These are phyloP conservation scores for Acanthamoeba culbertsoni DNA, from an alignment of 208 protist genomes.

Conservation along the genomic window DNA sequence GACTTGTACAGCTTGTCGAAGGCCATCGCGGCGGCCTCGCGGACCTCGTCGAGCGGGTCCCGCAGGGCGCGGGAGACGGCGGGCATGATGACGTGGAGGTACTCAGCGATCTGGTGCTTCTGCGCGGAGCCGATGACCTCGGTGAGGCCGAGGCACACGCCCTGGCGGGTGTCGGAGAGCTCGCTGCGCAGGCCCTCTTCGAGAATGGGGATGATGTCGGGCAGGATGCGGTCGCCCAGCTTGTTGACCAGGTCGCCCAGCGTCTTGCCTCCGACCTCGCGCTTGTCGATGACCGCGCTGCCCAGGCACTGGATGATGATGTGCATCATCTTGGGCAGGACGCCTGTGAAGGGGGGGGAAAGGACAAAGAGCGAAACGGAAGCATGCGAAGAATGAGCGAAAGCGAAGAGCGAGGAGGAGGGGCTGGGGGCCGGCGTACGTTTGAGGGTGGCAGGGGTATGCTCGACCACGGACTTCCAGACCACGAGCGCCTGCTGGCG, in stretches of 20 bases:
- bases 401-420: not conserved
- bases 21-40: conserved; percentile 81
- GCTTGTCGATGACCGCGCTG: conserved; percentile 55
- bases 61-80: conserved; percentile 65
- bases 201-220: conserved; percentile 86
- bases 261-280: conserved; percentile 72
- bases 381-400: not conserved
- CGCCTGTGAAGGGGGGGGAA: not conserved
- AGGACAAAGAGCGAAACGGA: not conserved
- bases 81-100: conserved; percentile 67
- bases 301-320: conserved; percentile 58
- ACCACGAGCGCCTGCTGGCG: conserved; percentile 82
- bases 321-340: conserved; percentile 40
- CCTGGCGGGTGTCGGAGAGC: conserved; percentile 69
- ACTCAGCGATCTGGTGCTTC: conserved; percentile 62
- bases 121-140: conserved; percentile 81
- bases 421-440: not conserved
- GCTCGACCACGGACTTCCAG: conserved; percentile 87
- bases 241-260: conserved; percentile 83
- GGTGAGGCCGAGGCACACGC: conserved; percentile 85
- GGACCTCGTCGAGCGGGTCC: conserved; percentile 70
- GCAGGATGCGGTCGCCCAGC: conserved; percentile 83
- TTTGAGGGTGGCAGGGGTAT: conserved; percentile 81
- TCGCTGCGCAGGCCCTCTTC: conserved; percentile 64
- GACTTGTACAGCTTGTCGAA: conserved; percentile 81